phyloP scores from a whole-genome alignment of 345 rosid genomes.

The Linum trigynum region DNA sequence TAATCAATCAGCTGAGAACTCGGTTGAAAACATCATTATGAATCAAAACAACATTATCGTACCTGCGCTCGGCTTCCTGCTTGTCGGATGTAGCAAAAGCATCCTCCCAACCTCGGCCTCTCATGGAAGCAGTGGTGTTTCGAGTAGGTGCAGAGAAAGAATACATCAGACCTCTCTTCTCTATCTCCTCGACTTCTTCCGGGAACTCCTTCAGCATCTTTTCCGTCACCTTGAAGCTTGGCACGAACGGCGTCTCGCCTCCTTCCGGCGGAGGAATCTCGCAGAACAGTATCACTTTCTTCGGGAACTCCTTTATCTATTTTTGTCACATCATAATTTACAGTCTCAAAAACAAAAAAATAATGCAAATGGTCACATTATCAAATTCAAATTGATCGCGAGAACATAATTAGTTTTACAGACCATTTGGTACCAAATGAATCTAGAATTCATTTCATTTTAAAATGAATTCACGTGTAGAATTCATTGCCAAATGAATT shows the following conservation, averaged over 20 bases:
- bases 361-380: too few relatives aligned
- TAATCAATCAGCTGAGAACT: too few relatives aligned
- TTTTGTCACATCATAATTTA: neutral
- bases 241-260: slow-evolving; percentile 64
- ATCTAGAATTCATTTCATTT: too few relatives aligned
- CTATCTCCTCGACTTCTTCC: slow-evolving; percentile 47
- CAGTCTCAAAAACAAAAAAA: too few relatives aligned
- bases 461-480: too few relatives aligned
- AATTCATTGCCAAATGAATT: too few relatives aligned
- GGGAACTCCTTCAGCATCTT: slow-evolving; percentile 53
- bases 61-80: slow-evolving; percentile 44
- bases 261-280: slow-evolving; percentile 60
- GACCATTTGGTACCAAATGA: too few relatives aligned
- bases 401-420: too few relatives aligned
- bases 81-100: slow-evolving; percentile 45
- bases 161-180: slow-evolving; percentile 43
- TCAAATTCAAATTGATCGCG: too few relatives aligned
- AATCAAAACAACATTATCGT: neutral
- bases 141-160: slow-evolving; percentile 36
- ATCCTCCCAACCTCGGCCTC: slow-evolving; percentile 65
- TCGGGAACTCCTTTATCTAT: slow-evolving; percentile 44
- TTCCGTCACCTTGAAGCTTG: slow-evolving; percentile 56
- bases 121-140: slow-evolving; percentile 40
- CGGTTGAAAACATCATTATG: too few relatives aligned
- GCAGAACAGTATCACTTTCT: slow-evolving; percentile 42